These are phyloP conservation scores for Neurospora sublineolata DNA, from an alignment of 495 filamentous ascomycete species.

Conservation along the genomic window DNA sequence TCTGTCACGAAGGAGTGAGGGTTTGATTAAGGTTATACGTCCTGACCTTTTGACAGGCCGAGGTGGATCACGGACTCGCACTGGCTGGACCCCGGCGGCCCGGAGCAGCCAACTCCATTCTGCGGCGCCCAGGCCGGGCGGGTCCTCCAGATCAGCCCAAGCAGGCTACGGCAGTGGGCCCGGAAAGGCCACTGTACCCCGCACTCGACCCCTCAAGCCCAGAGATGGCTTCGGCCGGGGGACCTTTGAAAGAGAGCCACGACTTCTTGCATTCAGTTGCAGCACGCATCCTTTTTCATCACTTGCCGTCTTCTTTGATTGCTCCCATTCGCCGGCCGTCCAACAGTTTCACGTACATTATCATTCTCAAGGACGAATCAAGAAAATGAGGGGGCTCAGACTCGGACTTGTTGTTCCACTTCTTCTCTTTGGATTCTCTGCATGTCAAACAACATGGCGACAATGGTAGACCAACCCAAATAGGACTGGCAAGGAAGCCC, in stretches of 20 bases:
- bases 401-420: not conserved
- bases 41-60: not conserved
- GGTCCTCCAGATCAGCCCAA: not conserved
- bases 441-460: not conserved
- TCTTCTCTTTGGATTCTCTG: not conserved
- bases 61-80: not conserved
- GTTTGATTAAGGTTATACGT: not conserved
- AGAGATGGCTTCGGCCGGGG: not conserved
- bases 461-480: not conserved
- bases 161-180: not conserved
- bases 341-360: not conserved
- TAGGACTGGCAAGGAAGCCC: not conserved
- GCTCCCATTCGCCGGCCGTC: not conserved
- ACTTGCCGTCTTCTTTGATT: constrained; percentile 6
- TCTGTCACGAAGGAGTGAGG: no score
- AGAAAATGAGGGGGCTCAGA: constrained; percentile 5
- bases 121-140: not conserved
- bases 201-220: not conserved
- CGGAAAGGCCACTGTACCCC: not conserved
- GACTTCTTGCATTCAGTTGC: constrained; percentile 31
- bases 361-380: not conserved
- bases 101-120: not conserved
- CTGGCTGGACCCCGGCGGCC: not conserved
- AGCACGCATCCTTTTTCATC: constrained; percentile 15
- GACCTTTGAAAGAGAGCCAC: constrained; percentile 28